Percentiles rank a stretch among this genome's conserved stretches.
Conservation (phyloP, 129 eudicot species). For the Chrysanthemum lavandulifolium region DNA sequence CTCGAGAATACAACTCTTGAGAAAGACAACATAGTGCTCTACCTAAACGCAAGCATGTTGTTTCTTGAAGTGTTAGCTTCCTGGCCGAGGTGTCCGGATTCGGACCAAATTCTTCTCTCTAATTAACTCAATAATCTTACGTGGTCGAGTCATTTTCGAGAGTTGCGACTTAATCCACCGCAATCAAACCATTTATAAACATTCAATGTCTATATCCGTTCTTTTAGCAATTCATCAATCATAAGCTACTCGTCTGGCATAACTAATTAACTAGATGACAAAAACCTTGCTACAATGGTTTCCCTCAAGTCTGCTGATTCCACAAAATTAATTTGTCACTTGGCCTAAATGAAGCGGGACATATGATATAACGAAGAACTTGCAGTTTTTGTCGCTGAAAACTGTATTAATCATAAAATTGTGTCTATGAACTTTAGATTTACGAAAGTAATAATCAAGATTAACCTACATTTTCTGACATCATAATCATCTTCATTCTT, state of each 20-base stretch:
- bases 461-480: too few relatives aligned
- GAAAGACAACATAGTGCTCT: constrained; percentile 97
- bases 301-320: neutral
- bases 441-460: neutral
- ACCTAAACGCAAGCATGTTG: constrained; percentile 95
- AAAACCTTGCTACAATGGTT: neutral
- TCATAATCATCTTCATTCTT: too few relatives aligned
- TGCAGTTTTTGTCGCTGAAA: neutral
- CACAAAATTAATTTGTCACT: neutral
- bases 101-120: constrained; percentile 87
- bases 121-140: constrained; percentile 64
- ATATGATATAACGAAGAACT: neutral
- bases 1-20: constrained; percentile 87
- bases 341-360: neutral
- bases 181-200: constrained; percentile 8
- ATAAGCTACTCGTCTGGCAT: neutral
- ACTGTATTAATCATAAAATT: neutral
- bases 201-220: neutral
- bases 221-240: neutral
- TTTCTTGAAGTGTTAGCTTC: constrained; percentile 70
- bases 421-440: neutral
- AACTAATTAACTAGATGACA: neutral
- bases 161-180: constrained; percentile 72
- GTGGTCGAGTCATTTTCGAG: constrained; percentile 55
- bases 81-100: constrained; percentile 49